Evolutionary conservation across 768 basidiomycete genomes (phyloP), one percentile per base, ranked within the genome.

Genomic region (Fomitopsis serialis): DNA sequence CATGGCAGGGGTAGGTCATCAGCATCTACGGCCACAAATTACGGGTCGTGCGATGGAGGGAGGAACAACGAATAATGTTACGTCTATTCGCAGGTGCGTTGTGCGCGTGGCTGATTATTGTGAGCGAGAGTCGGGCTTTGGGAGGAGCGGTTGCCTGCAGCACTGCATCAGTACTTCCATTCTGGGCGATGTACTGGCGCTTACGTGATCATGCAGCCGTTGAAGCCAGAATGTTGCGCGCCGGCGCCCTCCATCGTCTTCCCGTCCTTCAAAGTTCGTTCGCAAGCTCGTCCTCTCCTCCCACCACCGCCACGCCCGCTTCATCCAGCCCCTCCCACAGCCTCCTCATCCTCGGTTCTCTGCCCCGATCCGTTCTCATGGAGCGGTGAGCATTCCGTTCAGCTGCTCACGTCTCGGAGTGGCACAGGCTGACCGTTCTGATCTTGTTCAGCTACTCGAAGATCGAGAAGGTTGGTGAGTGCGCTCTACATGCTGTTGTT

Each of bases 391-490:
- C 52, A 27, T 36, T 17, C 32, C 42, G 29, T 42, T 24, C 40
- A 17, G 48, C 35, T 21, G 36, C 10, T 34, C 57, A 63, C 15
- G 37, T 6, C 29, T 32, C 6, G 13, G 37, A 40, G 37, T 61
- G 61, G 61, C 58, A 54, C 48, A 2, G 10, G 47, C 50, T 52
- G 29, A 59, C 46, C 7, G 11, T 17, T 17, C 45, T 44, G 35
- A 45, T 24, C 37, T 19, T 19, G 8, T 21, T 9, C 17, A 58
- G 96, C 64, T 98, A 98, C 72, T 87, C 91, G 58, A 97, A 95
- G 80, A 84, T 98, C 61, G 95, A 98, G 77, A 98, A 98, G 86
- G 83, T 98, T 64, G 95, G 95, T 97, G 74, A 74, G 91, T 86
- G 61, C 59, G 60, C 13, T 25, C 42, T 15, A 43, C n/a, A 19